Base-by-base conservation (phyloP, 495 filamentous ascomycete species). In the Mycothermus thermophilus region DNA sequence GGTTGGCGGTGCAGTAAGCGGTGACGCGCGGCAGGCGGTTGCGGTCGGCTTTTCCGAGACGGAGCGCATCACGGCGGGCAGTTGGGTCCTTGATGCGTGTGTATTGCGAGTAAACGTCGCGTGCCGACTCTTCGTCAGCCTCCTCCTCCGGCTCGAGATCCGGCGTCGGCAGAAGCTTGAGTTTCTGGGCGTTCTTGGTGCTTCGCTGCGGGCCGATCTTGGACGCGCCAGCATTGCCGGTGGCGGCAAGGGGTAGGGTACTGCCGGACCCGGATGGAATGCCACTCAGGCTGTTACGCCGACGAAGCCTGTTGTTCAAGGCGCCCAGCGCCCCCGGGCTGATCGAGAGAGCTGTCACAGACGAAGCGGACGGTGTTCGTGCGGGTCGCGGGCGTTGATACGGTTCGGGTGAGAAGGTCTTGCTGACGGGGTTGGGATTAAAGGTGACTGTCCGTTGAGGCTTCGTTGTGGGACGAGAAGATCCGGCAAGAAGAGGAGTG, bases 151-250 rank as follows among this genome's bases (percentile, higher is more conserved):
- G 71, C 27, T 88, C 83, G 8, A 81, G 71, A 27, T 88, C 83
- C 2, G 92, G 86, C 47, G 88, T 83, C 3, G 90, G 90, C 8
- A 97, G 62, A 11, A 96, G 68, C 58, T 97, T 97, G 33, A 97
- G 68, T 58, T 97, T 97, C 63, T 96, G 84, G 1, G 83, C 82
- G 37, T 80, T 94, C 54, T 93, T 90, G 19, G 85, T 93, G 27
- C 87, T 96, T 54, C 90, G 63, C 47, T 96, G 90, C 6, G 92
- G 85, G 3, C 90, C 90, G 34, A 95, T 87, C 62, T 97, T 97
- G 8, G 77, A 62, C 5, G 69, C 59, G 3, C 38, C 43, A 3
- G 64, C 41, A 6, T 57, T 55, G 1, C 59, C 62, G 1, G 66
- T 51, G 7, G 64, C 57, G 14, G 66, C 58, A 5, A 76, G 68